Evolutionary conservation across 805 yeast species (phyloP).

Genomic region (Ogataea neopini): DNA sequence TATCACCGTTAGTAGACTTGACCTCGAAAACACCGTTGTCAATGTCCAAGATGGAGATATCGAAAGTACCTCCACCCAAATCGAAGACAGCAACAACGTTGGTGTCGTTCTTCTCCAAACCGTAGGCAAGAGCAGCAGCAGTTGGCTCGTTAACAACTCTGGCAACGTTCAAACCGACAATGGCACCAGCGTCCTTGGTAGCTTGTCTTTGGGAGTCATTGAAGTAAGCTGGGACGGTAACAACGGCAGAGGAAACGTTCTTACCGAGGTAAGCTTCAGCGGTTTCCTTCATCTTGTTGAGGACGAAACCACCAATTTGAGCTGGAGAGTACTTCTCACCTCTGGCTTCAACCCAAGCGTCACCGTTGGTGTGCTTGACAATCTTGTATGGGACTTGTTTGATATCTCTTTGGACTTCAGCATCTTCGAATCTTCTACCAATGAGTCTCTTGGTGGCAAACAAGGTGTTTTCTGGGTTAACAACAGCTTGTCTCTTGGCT

Average conservation of each 20-base stretch:
- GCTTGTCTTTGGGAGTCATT: conserved; percentile 93
- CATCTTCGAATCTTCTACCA: conserved; percentile 69
- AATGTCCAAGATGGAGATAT: conserved; percentile 93
- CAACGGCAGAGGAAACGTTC: conserved; percentile 85
- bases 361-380: conserved; percentile 59
- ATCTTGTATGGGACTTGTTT: conserved; percentile 64
- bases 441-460: conserved; percentile 81
- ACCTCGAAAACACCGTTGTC: conserved; percentile 98
- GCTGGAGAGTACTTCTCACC: conserved; percentile 60
- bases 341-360: conserved; percentile 63
- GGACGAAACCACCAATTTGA: conserved; percentile 69
- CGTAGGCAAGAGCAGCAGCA: conserved; percentile 94
- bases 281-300: conserved; percentile 97
- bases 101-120: conserved; percentile 72
- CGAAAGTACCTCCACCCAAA: conserved; percentile 98
- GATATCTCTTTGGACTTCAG: conserved; percentile 69
- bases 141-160: conserved; percentile 92
- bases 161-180: conserved; percentile 88
- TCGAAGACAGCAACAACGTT: conserved; percentile 87
- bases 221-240: conserved; percentile 88
- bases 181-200: conserved; percentile 96
- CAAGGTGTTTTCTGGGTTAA: conserved; percentile 76
- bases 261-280: conserved; percentile 92
- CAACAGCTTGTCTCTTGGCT: conserved; percentile 75
- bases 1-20: conserved; percentile 95